Evolutionary conservation across 176 grass and related monocot species (phyloP).

Genomic region (Aegilops tauschii): DNA sequence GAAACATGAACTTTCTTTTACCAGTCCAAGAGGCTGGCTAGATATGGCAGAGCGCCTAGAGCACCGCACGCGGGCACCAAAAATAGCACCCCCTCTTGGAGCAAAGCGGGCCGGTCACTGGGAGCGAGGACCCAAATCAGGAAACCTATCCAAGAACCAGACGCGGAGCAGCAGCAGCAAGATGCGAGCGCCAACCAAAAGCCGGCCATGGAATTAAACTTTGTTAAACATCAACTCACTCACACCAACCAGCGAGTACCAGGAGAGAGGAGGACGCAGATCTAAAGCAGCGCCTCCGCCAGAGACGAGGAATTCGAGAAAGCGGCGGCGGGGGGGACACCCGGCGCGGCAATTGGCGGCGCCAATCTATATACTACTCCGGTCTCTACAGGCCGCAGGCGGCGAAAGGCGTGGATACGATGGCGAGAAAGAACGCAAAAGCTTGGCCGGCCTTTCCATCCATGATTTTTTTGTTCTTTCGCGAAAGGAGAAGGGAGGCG

Average conservation of each 20-base stretch:
- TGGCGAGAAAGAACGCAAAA: slow-evolving; percentile 34
- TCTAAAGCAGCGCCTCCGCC: slow-evolving; percentile 11
- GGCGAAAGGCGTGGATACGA: slow-evolving; percentile 10
- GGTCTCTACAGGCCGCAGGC: not conserved
- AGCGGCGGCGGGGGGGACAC: not conserved
- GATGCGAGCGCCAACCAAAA: slow-evolving; percentile 37
- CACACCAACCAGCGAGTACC: slow-evolving; percentile 27
- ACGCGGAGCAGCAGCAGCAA: not conserved
- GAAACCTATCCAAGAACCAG: slow-evolving; percentile 39
- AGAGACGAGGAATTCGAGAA: slow-evolving; percentile 7
- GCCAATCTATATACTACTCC: not conserved
- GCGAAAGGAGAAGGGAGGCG: not conserved
- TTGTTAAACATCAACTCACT: slow-evolving; percentile 19
- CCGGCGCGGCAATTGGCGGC: slow-evolving; percentile 26
- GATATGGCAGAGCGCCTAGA: not conserved
- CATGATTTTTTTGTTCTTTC: slow-evolving; percentile 5
- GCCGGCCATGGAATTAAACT: slow-evolving; percentile 17
- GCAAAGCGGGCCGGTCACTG: slow-evolving; percentile 14
- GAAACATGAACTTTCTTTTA: not conserved
- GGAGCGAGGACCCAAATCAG: slow-evolving; percentile 31
- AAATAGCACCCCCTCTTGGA: slow-evolving; percentile 34
- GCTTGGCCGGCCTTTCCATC: not conserved
- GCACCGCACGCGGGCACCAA: not conserved
- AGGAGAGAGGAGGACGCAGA: slow-evolving; percentile 25
- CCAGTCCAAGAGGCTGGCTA: not conserved